These are phyloP conservation scores for Solanum megistacrolobum DNA, from an alignment of 257 asterid species.

Conservation along the genomic window DNA sequence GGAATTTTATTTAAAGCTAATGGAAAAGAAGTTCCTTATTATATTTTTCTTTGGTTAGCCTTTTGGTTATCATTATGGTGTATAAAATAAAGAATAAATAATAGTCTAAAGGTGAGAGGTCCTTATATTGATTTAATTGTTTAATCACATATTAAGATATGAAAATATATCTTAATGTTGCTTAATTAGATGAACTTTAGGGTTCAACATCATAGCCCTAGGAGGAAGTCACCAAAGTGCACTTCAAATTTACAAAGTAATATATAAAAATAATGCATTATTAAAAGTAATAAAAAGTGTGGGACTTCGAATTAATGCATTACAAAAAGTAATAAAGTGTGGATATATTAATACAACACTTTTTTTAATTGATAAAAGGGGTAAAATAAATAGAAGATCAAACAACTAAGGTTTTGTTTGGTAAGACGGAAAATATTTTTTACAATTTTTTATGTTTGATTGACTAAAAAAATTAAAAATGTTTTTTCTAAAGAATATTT, in stretches of 20 bases:
- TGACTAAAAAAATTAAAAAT: background rate
- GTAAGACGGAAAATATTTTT: background rate
- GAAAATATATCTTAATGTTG: background rate
- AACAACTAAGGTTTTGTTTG: background rate
- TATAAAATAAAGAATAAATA: background rate
- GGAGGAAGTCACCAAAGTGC: background rate
- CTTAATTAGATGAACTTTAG: background rate
- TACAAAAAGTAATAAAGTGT: background rate
- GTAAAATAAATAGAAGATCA: background rate
- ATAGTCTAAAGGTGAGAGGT: background rate
- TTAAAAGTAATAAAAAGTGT: background rate
- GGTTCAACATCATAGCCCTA: background rate
- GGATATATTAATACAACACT: background rate
- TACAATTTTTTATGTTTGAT: background rate
- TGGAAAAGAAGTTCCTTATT: background rate
- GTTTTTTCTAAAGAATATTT: background rate
- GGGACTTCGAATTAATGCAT: background rate
- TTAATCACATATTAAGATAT: background rate
- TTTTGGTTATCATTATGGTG: background rate
- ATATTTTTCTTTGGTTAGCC: background rate
- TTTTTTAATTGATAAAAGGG: background rate
- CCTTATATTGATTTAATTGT: background rate
- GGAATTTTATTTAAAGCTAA: background rate
- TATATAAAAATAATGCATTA: background rate
- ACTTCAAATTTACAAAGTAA: background rate